phyloP scores from a whole-genome alignment of 306 rosid genomes.

The Castanopsis chinensis region DNA sequence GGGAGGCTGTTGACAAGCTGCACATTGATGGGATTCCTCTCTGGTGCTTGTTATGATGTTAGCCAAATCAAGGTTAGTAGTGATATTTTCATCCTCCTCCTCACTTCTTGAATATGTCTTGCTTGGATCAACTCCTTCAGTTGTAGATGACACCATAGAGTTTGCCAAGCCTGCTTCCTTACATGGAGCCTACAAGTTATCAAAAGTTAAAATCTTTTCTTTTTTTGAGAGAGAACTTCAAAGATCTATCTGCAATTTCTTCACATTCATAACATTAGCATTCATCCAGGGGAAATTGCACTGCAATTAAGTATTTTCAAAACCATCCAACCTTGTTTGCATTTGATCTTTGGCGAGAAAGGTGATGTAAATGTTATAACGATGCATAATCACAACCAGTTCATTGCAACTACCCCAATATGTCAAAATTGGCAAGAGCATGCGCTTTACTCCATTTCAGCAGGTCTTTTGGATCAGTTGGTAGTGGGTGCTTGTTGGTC shows the following conservation, averaged over 20 bases:
- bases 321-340: too few relatives aligned
- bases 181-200: slow-evolving; percentile 31
- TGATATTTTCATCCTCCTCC: slow-evolving; percentile 21
- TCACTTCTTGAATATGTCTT: slow-evolving; percentile 4
- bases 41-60: slow-evolving; percentile 14
- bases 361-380: too few relatives aligned
- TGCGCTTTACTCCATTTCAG: not conserved
- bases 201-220: not conserved
- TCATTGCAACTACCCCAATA: too few relatives aligned
- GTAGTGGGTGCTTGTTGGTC: not conserved
- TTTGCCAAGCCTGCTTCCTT: slow-evolving; percentile 28
- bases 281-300: not conserved
- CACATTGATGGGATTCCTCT: slow-evolving; percentile 25
- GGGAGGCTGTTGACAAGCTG: slow-evolving; percentile 19
- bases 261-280: not conserved
- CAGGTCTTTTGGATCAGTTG: not conserved
- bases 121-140: slow-evolving; percentile 15
- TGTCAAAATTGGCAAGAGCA: too few relatives aligned
- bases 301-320: not conserved
- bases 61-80: slow-evolving; percentile 16
- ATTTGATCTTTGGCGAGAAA: too few relatives aligned
- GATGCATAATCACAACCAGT: too few relatives aligned
- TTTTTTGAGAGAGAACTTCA: not conserved
- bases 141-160: slow-evolving; percentile 9
- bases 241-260: slow-evolving; percentile 1